Evolutionary conservation across 768 basidiomycete species (phyloP), one percentile per base, ranked within the genome.

Genomic region (Tubosaeta sp.): DNA sequence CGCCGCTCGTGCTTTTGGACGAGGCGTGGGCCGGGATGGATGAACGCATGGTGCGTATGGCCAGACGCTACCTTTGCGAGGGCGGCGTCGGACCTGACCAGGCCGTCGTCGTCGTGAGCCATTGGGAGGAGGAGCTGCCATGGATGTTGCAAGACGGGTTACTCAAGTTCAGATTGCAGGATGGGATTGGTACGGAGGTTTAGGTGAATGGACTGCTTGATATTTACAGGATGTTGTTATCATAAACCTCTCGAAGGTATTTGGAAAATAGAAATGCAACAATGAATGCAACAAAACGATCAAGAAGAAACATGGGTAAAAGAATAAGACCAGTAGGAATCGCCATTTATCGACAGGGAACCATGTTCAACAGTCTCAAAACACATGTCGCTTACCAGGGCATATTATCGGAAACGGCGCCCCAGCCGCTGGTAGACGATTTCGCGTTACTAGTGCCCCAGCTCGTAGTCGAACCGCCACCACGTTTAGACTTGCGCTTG

Each of bases 11-110:
- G 7, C 74, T 97, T 10, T 71, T 98, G 37, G 95, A 99, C 62
- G 95, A 99, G 65, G 89, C 86, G 9, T 94, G 91, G 82, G 85
- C 88, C 22, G 95, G 94, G 25, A 95, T 98, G 91, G 90, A 90
- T 57, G 84, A 82, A 41, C 71, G 67, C 6, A 90, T 91, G 83
- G 82, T 95, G 29, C 67, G 67, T 16, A 79, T 79, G 34, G 88
- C 84, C 38, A 73, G 80, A 56, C 59, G 57, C 38, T 90, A 91
- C 62, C 64, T 99, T 41, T 73, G 85, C 11, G 63, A 70, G 17
- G 73, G 70, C 1, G 82, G 79, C 0, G 63, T 86, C 22, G 72
- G 71, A 19, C 58, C 68, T 11, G 71, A 78, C 39, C 92, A 97
- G 71, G 86, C 85, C 2, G 86, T 92, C 22, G 77, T 97, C 1